Evolutionary conservation across 106 monocot genomes (phyloP), one percentile per base, ranked within the genome.

Genomic region (Acorus gramineus): DNA sequence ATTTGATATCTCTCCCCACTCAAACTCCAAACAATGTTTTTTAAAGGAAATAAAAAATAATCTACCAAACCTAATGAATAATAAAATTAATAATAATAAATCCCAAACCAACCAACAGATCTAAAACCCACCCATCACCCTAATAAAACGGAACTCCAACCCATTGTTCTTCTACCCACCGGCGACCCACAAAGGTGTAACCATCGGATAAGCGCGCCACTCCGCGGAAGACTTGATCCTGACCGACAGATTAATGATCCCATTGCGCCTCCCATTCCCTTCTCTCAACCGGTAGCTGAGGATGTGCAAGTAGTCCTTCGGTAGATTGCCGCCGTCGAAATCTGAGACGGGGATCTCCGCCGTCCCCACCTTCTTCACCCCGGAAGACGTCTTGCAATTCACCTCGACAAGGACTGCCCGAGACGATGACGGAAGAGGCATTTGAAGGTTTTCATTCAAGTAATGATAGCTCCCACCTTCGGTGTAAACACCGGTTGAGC

Each of bases 201-300:
- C n/a, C n/a, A n/a, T n/a, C n/a, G n/a, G n/a, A n/a, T n/a, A n/a
- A n/a, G n/a, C n/a, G n/a, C n/a, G n/a, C n/a, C n/a, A n/a, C n/a
- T n/a, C n/a, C n/a, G n/a, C n/a, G n/a, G n/a, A n/a, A n/a, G n/a
- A n/a, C n/a, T n/a, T n/a, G n/a, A 57, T 6, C 48, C 56, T 48
- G 47, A 68, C 47, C n/a, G 56, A 57, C 4, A 68, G 46, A 13
- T 68, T 68, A 13, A 58, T 47, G 10, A 68, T 68, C 8, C 68
- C 68, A n/a, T 68, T 68, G 42, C 56, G 8, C 47, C 42, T 11
- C 14, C 68, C 57, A 2, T 11, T 11, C 8, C 5, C 14, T 6
- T 57, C 57, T 47, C 68, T 44, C 11, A 68, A 8, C 5, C 57
- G 68, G 49, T 68, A 68, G 57, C 68, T 68, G 45, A 68, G 68